These are phyloP conservation scores for Reticulascus tulasneorum DNA, from an alignment of 2,329 filamentous ascomycete genomes.

Conservation along the genomic window DNA sequence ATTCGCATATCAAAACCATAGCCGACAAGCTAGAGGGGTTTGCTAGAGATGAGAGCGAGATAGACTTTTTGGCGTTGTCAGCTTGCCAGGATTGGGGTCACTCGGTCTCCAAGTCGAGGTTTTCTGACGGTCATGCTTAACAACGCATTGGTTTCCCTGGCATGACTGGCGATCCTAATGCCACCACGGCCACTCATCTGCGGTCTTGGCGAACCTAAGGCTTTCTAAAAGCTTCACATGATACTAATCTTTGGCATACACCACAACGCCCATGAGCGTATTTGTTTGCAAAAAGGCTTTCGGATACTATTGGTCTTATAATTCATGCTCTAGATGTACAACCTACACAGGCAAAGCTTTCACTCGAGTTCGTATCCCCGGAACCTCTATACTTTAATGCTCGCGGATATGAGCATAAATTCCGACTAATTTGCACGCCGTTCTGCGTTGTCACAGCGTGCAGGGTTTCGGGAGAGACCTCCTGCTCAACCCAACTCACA, in stretches of 20 bases:
- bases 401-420: slow-evolving; percentile 1
- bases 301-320: not conserved
- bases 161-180: too few relatives aligned
- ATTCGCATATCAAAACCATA: too few relatives aligned
- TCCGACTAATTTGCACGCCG: not conserved
- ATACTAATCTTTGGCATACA: not conserved
- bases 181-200: too few relatives aligned
- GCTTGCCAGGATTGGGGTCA: slow-evolving; percentile 1
- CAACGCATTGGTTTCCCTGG: too few relatives aligned
- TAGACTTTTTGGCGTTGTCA: not conserved
- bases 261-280: too few relatives aligned
- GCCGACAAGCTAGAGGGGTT: not conserved
- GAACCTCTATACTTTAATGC: not conserved
- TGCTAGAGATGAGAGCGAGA: not conserved
- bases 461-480: slow-evolving; percentile 1
- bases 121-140: too few relatives aligned
- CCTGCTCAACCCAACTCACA: slow-evolving; percentile 5
- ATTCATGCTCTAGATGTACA: too few relatives aligned
- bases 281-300: not conserved
- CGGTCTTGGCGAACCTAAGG: too few relatives aligned
- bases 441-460: not conserved
- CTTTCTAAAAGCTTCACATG: not conserved
- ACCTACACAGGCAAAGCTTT: not conserved
- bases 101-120: too few relatives aligned
- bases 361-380: not conserved